A percentile compares a stretch with the other conserved stretches of the same genome.
phyloP scores from a whole-genome alignment of 2,329 filamentous ascomycete genomes.

The Myriosclerotinia scirpicola region DNA sequence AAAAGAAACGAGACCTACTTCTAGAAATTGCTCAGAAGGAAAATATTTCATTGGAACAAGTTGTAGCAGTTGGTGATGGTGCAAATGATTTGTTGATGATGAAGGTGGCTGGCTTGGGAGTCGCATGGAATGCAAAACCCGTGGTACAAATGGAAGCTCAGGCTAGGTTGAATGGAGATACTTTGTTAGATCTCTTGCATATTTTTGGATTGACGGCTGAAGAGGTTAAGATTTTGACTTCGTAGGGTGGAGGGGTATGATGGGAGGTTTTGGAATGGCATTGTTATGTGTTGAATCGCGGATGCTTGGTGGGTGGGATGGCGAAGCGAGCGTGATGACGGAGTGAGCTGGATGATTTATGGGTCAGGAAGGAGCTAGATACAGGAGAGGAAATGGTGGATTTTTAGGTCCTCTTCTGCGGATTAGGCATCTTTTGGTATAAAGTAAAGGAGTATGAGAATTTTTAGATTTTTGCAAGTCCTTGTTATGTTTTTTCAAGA shows the following conservation, averaged over 20 bases:
- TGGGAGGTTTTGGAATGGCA: not conserved
- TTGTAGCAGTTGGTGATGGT: constrained; percentile 76
- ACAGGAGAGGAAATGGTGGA: too few species aligned
- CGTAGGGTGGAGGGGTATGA: not conserved
- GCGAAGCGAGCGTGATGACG: not conserved
- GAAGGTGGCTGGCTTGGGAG: constrained; percentile 69
- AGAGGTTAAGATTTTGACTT: constrained; percentile 55
- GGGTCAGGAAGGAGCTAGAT: not conserved
- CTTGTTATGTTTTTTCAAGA: not conserved
- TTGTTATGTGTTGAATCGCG: not conserved
- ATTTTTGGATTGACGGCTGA: constrained; percentile 70
- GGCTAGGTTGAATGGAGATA: constrained; percentile 68
- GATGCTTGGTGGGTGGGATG: not conserved
- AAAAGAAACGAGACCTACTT: constrained; percentile 72
- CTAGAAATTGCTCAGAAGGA: constrained; percentile 69
- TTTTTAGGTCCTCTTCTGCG: not conserved
- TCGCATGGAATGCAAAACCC: constrained; percentile 84
- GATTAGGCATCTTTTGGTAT: not conserved
- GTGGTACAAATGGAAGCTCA: constrained; percentile 76
- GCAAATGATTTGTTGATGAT: constrained; percentile 85
- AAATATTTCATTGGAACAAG: constrained; percentile 62
- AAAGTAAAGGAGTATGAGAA: not conserved
- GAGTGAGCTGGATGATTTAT: not conserved
- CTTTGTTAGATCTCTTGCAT: constrained; percentile 69
- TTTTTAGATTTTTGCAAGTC: not conserved